Base-by-base conservation (phyloP, 192 early-diverging fungal genomes). In the Linnemannia schmuckeri region DNA sequence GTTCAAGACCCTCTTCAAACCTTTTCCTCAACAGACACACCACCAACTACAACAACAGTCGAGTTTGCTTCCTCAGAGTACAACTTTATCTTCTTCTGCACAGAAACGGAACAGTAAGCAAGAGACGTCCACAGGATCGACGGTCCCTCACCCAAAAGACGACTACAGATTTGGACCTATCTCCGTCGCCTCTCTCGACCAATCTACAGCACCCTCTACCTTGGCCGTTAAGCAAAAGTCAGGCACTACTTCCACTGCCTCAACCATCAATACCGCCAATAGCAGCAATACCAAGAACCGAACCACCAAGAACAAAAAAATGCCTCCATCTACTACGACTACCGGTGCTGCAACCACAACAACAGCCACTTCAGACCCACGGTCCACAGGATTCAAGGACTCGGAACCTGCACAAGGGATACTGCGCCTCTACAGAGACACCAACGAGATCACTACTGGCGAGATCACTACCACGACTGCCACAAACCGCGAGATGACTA, bases 371-470 rank as follows among this genome's bases (percentile, higher is more conserved):
- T 17, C 40, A 20, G 57, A 38, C 42, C 2, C 69, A 6, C 24
- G 24, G 2, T 13, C 68, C 8, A 57, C 22, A 8, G 42, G 54
- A n/a, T 81, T 88, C 44, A 80, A 74, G 20, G 66, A 80, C 6
- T 61, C 81, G 35, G 79, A 88, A 13, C 54, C 81, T 15, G 80
- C 68, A 15, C 82, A 89, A 52, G 96, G 96, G 13, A 90, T 95
- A 38, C 55, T 96, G 38, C 93, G 94, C 76, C 85, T 96, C 22
- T 96, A 93, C 83, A 91, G 93, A 54, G 92, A 94, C 41, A 68
- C 79, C 0, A 74, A 84, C 18, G 91, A 92, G n/a, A 88, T 90
- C 37, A 77, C 88, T 15, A 87, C 83, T n/a, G 78, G 82, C 35
- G 75, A 81, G 10, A 70, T 81, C 41, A 74, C 49, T 22, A 66